These are phyloP conservation scores for Aaosphaeria pasadenensis DNA, from an alignment of 2,329 filamentous ascomycete genomes.

Conservation along the genomic window DNA sequence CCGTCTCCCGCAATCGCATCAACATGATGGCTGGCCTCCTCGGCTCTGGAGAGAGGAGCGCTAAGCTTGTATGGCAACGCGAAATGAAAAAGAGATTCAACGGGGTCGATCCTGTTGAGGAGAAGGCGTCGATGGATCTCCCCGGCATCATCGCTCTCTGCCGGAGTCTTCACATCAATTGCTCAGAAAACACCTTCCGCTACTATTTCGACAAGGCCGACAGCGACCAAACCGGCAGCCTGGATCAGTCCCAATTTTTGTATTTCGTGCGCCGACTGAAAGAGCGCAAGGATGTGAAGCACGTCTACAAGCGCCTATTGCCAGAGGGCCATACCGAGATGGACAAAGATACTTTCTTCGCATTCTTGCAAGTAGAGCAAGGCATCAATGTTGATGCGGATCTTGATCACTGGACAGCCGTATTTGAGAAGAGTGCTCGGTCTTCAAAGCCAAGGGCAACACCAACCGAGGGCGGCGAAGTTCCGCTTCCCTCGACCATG, in stretches of 20 bases:
- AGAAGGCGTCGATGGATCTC: slow-evolving; percentile 72
- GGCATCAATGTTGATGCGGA: slow-evolving; percentile 71
- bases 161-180: slow-evolving; percentile 88
- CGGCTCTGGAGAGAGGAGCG: slow-evolving; percentile 69
- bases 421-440: slow-evolving; percentile 66
- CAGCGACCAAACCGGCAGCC: slow-evolving; percentile 57
- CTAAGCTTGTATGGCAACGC: slow-evolving; percentile 79
- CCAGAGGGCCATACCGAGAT: slow-evolving; percentile 60
- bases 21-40: slow-evolving; percentile 88
- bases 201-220: slow-evolving; percentile 74
- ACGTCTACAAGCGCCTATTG: slow-evolving; percentile 63
- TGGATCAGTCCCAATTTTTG: slow-evolving; percentile 80
- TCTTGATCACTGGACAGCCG: slow-evolving; percentile 62
- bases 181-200: slow-evolving; percentile 69
- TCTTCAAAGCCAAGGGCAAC: slow-evolving; percentile 41
- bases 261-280: slow-evolving; percentile 81
- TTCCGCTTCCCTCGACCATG: slow-evolving; percentile 58
- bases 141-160: slow-evolving; percentile 79
- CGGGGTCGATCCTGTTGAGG: slow-evolving; percentile 49
- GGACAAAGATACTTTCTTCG: slow-evolving; percentile 68
- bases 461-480: slow-evolving; percentile 27
- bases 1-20: slow-evolving; percentile 80
- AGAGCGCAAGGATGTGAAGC: slow-evolving; percentile 74
- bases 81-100: slow-evolving; percentile 72
- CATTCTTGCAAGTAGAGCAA: slow-evolving; percentile 72